These are phyloP conservation scores for Ceratobasidium sp. DNA, from an alignment of 1,284 basidiomycete genomes.

Conservation along the genomic window DNA sequence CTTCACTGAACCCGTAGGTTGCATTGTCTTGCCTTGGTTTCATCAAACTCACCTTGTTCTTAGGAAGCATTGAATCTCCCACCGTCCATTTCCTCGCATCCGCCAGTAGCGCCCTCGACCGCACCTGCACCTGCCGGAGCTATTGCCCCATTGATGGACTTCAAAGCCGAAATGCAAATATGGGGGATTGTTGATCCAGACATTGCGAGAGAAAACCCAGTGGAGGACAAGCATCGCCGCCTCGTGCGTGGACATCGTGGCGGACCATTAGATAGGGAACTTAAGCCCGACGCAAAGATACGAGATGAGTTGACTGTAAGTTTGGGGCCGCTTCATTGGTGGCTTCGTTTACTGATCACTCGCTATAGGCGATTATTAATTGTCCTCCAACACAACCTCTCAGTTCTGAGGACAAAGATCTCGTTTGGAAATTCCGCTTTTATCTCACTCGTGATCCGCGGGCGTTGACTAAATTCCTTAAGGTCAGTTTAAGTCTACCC, in stretches of 20 bases:
- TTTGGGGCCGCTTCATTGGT: slow-evolving; percentile 44
- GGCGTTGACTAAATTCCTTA: slow-evolving; percentile 96
- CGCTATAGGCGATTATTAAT: slow-evolving; percentile 85
- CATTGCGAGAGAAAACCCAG: slow-evolving; percentile 89
- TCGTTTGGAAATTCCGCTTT: slow-evolving; percentile 99
- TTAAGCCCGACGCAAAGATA: slow-evolving; percentile 96
- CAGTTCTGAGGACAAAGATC: slow-evolving; percentile 92
- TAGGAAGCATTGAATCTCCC: slow-evolving; percentile 41
- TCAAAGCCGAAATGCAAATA: slow-evolving; percentile 74
- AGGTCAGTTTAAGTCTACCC: slow-evolving; percentile 56
- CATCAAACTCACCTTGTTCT: slow-evolving; percentile 16
- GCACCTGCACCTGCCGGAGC: slow-evolving; percentile 55
- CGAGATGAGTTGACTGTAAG: slow-evolving; percentile 91
- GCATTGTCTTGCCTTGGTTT: slow-evolving; percentile 34
- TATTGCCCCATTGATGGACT: slow-evolving; percentile 57
- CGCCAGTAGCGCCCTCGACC: slow-evolving; percentile 39
- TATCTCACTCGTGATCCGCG: slow-evolving; percentile 92
- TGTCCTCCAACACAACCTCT: slow-evolving; percentile 92
- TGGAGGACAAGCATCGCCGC: slow-evolving; percentile 96
- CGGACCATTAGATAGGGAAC: slow-evolving; percentile 92
- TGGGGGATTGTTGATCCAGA: slow-evolving; percentile 97
- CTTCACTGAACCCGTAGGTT: slow-evolving; percentile 85
- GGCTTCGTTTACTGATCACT: not conserved
- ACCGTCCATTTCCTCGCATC: slow-evolving; percentile 26
- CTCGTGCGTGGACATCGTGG: slow-evolving; percentile 95